Evolutionary conservation across 148 eudicot species (phyloP), one percentile per base, ranked within the genome.

Genomic region (Cornus florida): DNA sequence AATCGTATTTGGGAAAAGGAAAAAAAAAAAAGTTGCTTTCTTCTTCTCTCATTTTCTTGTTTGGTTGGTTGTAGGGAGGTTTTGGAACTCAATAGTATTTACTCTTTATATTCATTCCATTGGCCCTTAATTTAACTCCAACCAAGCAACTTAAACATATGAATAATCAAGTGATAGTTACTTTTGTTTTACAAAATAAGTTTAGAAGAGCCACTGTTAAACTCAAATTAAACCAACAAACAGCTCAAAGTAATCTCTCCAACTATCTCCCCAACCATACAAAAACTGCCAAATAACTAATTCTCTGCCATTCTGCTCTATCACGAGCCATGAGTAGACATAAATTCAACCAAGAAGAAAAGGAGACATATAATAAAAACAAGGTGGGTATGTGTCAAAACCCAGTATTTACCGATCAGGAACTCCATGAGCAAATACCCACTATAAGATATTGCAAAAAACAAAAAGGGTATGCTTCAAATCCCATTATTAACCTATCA

Each of bases 341-440:
- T 6, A 43, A 43, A 39, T 50, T 50, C 57, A 12, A 53, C 17
- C 41, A 46, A 60, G 19, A 43, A 72, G 3, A 16, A 57, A 20
- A 39, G 10, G 38, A 70, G 20, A 1, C 72, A 39, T 8, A 20
- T 57, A 72, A 39, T 43, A 24, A 13, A 72, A 41, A 24, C 20
- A 67, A 22, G 53, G 56, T 7, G 39, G 24, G 59, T 32, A 81
- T 65, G 8, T 28, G 64, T 67, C 67, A 71, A 83, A 39, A 43
- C 71, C 76, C 43, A 79, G 17, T 74, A 71, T 66, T 74, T 20
- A 72, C 46, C 75, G 24, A 83, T 31, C 28, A 56, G 14, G 31
- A 56, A 53, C 24, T 31, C 41, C 39, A 24, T 9, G 38, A 16
- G 76, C 41, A 20, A 23, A 59, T 28, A 28, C 35, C 41, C 64